Evolutionary conservation across 2,329 filamentous ascomycete species (phyloP).

Genomic region (Verticillium tricorpus): DNA sequence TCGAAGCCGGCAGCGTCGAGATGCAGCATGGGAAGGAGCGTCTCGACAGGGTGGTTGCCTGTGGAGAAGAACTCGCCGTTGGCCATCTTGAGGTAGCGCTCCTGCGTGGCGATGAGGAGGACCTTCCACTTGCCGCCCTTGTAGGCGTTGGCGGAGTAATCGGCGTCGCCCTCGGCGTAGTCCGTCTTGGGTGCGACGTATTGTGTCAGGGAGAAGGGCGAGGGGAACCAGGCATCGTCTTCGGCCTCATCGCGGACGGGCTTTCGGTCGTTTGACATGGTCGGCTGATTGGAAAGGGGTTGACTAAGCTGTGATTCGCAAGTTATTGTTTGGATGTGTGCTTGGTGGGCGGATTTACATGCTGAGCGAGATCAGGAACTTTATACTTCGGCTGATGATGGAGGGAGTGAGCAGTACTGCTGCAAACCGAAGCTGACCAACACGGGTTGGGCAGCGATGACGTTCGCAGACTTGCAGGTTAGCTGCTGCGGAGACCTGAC

Average conservation of each 20-base stretch:
- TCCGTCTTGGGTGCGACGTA: slow-evolving; percentile 14
- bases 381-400: too few relatives aligned
- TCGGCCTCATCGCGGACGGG: slow-evolving; percentile 16
- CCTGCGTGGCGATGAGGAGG: slow-evolving; percentile 14
- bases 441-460: background rate
- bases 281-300: background rate
- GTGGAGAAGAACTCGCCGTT: slow-evolving; percentile 16
- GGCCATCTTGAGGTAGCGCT: slow-evolving; percentile 16
- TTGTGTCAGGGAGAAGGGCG: slow-evolving; percentile 15
- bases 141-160: slow-evolving; percentile 13
- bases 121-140: slow-evolving; percentile 15
- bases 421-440: too few relatives aligned
- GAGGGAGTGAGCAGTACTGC: too few relatives aligned
- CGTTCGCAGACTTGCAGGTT: background rate
- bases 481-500: too few relatives aligned
- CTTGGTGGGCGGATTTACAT: too few relatives aligned
- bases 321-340: background rate
- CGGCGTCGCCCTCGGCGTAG: slow-evolving; percentile 10
- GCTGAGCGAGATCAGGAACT: too few relatives aligned
- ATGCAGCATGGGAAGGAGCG: slow-evolving; percentile 15
- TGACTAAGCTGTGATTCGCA: too few relatives aligned
- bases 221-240: slow-evolving; percentile 16
- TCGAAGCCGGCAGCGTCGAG: slow-evolving; percentile 16
- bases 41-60: slow-evolving; percentile 16
- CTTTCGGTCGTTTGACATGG: slow-evolving; percentile 10